phyloP scores from a whole-genome alignment of 1,284 basidiomycete species.

The Trichosporon sp. region DNA sequence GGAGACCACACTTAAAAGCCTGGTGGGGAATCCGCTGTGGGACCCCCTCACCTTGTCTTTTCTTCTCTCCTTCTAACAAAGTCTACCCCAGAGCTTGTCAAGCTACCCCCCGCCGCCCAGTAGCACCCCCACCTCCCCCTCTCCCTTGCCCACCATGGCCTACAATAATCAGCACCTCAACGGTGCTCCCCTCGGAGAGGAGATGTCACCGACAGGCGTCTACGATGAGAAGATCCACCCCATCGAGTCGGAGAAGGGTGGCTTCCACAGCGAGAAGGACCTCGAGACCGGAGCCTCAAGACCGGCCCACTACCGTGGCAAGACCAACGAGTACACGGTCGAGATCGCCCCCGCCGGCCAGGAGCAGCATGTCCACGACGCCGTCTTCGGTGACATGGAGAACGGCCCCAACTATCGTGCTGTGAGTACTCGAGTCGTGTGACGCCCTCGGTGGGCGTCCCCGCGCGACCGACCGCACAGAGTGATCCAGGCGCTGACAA shows the following conservation, averaged over 20 bases:
- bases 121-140: not conserved
- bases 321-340: constrained; percentile 12
- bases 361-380: constrained; percentile 19
- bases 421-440: constrained; percentile 14
- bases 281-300: not conserved
- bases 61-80: not conserved
- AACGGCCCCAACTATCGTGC: constrained; percentile 33
- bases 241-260: not conserved
- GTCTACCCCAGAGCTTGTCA: not conserved
- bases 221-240: not conserved
- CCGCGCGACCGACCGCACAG: not conserved
- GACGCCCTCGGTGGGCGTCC: not conserved
- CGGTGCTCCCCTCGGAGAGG: not conserved
- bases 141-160: not conserved
- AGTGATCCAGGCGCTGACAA: not conserved
- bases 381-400: constrained; percentile 33
- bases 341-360: constrained; percentile 18
- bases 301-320: not conserved
- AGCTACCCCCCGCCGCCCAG: not conserved
- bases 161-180: not conserved
- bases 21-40: not conserved
- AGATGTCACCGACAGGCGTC: not conserved
- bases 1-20: not conserved
- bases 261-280: constrained; percentile 3
- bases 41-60: not conserved